A percentile compares a stretch with the other conserved stretches of the same genome.
phyloP scores from a whole-genome alignment of 768 basidiomycete genomes.

The Trametes maxima region DNA sequence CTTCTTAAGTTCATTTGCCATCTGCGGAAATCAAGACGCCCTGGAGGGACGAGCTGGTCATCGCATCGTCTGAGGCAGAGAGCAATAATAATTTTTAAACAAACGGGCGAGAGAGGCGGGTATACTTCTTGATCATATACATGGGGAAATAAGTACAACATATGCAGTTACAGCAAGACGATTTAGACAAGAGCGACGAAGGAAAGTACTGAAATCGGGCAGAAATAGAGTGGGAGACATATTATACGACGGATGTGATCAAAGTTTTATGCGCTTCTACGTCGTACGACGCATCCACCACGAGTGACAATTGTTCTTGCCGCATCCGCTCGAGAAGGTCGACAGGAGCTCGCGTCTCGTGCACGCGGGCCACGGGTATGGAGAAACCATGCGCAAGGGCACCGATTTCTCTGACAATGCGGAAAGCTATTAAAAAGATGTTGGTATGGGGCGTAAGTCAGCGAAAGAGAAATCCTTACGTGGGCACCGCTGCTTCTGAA shows the following conservation, averaged over 20 bases:
- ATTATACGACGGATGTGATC: not conserved
- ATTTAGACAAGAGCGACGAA: not conserved
- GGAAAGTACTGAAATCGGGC: not conserved
- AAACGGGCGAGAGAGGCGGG: not conserved
- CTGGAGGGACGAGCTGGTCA: too few species aligned
- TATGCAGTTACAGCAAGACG: not conserved
- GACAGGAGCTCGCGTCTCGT: not conserved
- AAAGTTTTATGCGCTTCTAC: not conserved
- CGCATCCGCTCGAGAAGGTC: slow-evolving; percentile 3
- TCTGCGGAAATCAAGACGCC: not conserved
- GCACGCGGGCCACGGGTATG: not conserved
- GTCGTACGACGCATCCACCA: slow-evolving; percentile 12
- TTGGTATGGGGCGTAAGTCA: not conserved
- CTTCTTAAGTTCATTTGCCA: not conserved
- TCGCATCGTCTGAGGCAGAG: too few species aligned
- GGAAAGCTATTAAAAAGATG: slow-evolving; percentile 1
- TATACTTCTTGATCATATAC: not conserved
- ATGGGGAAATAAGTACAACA: not conserved
- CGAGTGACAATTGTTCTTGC: slow-evolving; percentile 10
- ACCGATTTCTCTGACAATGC: not conserved
- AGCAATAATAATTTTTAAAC: too few species aligned
- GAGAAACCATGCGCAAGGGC: slow-evolving; percentile 2
- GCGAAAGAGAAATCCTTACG: not conserved
- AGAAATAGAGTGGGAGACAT: not conserved
- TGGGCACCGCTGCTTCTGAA: not conserved